These are phyloP conservation scores for Helianthus tuberosus DNA, from an alignment of 129 eudicot genomes.

Conservation along the genomic window DNA sequence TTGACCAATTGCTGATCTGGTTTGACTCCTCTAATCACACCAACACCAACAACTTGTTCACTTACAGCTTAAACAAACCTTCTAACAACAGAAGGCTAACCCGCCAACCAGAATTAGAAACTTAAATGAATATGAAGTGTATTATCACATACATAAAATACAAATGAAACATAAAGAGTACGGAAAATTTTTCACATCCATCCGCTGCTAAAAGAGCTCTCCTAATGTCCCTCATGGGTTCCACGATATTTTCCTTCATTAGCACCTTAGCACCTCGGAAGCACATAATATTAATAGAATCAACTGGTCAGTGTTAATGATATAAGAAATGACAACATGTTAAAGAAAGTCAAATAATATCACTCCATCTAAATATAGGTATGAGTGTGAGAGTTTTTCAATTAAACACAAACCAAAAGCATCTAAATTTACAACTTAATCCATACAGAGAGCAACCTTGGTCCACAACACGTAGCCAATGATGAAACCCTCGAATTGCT, in stretches of 20 bases:
- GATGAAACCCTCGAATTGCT: too few species aligned
- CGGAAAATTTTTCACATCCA: slow-evolving; percentile 40
- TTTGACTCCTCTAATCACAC: slow-evolving; percentile 72
- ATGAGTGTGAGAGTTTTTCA: not conserved
- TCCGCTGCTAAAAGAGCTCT: slow-evolving; percentile 98
- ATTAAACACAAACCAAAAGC: too few species aligned
- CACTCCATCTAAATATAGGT: not conserved
- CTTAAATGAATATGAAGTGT: not conserved
- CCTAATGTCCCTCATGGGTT: slow-evolving; percentile 96
- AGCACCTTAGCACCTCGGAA: slow-evolving; percentile 90
- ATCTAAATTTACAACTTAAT: too few species aligned
- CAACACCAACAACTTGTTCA: slow-evolving; percentile 93
- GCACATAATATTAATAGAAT: slow-evolving; percentile 11
- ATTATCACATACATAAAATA: not conserved
- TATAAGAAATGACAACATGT: not conserved
- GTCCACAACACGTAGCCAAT: too few species aligned
- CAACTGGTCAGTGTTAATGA: slow-evolving; percentile 7
- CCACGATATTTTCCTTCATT: slow-evolving; percentile 93
- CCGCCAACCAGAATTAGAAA: slow-evolving; percentile 44
- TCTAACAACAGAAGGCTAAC: slow-evolving; percentile 97
- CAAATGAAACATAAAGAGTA: not conserved
- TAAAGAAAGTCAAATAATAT: too few species aligned
- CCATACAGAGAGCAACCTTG: too few species aligned
- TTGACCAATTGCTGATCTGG: slow-evolving; percentile 98
- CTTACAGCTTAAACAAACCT: slow-evolving; percentile 89